Evolutionary conservation across 768 basidiomycete genomes (phyloP), one percentile per base, ranked within the genome.

Genomic region (Termitomyces sp.): DNA sequence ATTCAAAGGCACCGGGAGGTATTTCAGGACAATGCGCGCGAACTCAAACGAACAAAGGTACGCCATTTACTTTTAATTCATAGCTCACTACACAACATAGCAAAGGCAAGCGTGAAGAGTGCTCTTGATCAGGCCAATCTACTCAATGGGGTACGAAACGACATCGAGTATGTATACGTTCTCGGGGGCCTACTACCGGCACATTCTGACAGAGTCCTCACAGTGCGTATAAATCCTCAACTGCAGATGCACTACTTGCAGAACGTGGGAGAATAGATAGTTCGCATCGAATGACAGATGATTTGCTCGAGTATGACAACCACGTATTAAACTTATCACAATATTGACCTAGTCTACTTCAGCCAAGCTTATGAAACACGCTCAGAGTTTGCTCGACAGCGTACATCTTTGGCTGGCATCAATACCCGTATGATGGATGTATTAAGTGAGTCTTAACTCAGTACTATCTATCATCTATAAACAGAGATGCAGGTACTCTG

Each of bases 291-390:
- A 98, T 98, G 95, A 89, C 92, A 19, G 96, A 98, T 65, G 88
- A 89, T 41, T 79, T 95, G 34, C 76, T 99, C 24, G 82, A 88
- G 94, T 96, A 65, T 56, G 89, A 4, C 44, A 24, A 10, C 51
- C 30, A 26, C 10, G 46, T 21, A 32, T 42, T 42, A 38, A 24
- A 22, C 42, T 52, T 48, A 52, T 50, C 26, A 42, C 49, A 53
- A 24, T 30, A 52, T 38, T 35, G 45, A 56, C 47, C 42, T 32
- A 34, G 19, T 45, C 28, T n/a, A 28, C 37, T 38, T 51, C 15
- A 98, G 94, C 43, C 97, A 98, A 83, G 97, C 96, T 28, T 95
- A 98, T 65, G 97, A 93, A 66, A 98, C 96, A 3, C 86, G 97
- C 30, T 83, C 91, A 21, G 96, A 98, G 70, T 98, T 99, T 71